Percentiles rank a stretch among this genome's conserved stretches.
These are phyloP conservation scores for Fusarium ambrosium DNA, from an alignment of 2,329 filamentous ascomycete genomes.

Conservation along the genomic window DNA sequence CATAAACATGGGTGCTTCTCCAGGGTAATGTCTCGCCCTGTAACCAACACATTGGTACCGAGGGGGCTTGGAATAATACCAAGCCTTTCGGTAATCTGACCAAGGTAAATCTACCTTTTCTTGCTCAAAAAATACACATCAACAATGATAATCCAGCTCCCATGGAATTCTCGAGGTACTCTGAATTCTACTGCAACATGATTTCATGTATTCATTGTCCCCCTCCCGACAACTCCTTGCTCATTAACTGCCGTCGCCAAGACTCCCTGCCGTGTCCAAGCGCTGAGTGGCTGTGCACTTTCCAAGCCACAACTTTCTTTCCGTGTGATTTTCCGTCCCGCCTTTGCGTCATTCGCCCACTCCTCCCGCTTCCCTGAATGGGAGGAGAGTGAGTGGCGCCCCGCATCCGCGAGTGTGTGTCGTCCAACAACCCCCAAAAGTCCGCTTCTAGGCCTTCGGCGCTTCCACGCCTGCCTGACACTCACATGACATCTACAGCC, in stretches of 20 bases:
- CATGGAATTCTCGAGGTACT: not conserved
- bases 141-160: not conserved
- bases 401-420: constrained; percentile 23
- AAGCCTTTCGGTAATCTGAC: not conserved
- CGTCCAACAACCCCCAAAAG: not conserved
- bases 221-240: not conserved
- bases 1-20: not conserved
- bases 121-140: not conserved
- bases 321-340: constrained; percentile 31
- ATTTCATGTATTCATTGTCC: not conserved
- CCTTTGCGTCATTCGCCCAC: constrained; percentile 40
- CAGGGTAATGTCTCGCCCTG: not conserved
- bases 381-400: constrained; percentile 14
- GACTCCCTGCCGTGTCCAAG: not conserved
- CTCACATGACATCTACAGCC: constrained; percentile 43
- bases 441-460: constrained; percentile 38
- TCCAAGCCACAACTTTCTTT: constrained; percentile 10
- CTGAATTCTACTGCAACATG: not conserved
- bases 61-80: not conserved
- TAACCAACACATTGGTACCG: not conserved
- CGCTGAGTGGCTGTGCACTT: constrained; percentile 23
- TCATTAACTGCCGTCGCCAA: not conserved
- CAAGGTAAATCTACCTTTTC: not conserved
- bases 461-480: constrained; percentile 31
- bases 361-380: constrained; percentile 20